These are phyloP conservation scores for Alternaria novae-zelandiae DNA, from an alignment of 2,329 filamentous ascomycete species.

Conservation along the genomic window DNA sequence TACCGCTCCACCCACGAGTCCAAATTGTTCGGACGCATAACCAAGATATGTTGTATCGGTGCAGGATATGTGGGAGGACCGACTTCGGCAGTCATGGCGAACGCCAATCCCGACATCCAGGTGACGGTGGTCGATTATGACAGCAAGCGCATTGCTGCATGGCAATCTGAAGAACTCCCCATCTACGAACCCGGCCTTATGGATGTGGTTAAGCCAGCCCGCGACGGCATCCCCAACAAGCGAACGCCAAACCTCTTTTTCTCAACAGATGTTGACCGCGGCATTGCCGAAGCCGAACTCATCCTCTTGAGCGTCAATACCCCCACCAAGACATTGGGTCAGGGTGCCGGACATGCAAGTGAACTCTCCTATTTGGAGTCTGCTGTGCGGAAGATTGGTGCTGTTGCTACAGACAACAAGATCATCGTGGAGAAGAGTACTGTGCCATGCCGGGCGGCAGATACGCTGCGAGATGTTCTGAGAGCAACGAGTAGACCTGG, in stretches of 20 bases:
- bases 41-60: conserved; percentile 1
- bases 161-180: conserved; percentile 76
- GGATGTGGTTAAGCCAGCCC: conserved; percentile 69
- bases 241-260: conserved; percentile 74
- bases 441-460: conserved; percentile 76
- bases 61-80: conserved; percentile 63
- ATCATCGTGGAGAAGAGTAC: conserved; percentile 85
- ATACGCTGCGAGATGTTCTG: conserved; percentile 72
- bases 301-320: conserved; percentile 81
- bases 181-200: conserved; percentile 77
- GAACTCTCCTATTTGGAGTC: conserved; percentile 76
- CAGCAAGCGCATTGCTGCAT: conserved; percentile 68
- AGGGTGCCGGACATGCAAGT: conserved; percentile 73
- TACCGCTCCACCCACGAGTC: neutral
- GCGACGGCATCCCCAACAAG: conserved; percentile 48
- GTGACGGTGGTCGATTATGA: conserved; percentile 80
- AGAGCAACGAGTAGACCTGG: conserved; percentile 29
- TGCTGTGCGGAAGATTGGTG: conserved; percentile 70
- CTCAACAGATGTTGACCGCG: conserved; percentile 68
- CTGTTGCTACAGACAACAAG: conserved; percentile 68
- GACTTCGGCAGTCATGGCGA: conserved; percentile 75
- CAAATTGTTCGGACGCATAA: neutral
- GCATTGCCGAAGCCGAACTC: conserved; percentile 72
- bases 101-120: conserved; percentile 72
- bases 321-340: conserved; percentile 74